phyloP scores from a whole-genome alignment of 306 rosid species.

The Cyamopsis tetragonoloba region DNA sequence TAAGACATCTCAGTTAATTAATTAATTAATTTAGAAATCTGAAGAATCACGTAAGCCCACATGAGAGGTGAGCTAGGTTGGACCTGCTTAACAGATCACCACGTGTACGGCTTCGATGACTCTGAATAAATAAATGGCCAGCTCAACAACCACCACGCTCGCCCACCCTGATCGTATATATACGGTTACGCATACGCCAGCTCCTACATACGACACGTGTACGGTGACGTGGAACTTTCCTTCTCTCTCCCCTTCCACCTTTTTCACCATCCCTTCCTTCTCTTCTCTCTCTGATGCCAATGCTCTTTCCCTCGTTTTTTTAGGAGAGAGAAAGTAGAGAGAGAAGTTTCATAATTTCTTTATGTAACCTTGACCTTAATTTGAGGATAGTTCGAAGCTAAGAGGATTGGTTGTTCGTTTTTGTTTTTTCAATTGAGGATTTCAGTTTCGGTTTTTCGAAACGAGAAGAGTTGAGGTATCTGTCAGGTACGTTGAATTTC shows the following conservation, averaged over 20 bases:
- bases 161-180: conserved; percentile 23
- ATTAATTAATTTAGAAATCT: background rate
- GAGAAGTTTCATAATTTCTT: conserved; percentile 25
- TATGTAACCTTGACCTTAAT: background rate
- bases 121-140: conserved; percentile 46
- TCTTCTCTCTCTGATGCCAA: conserved; percentile 24
- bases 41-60: conserved; percentile 53
- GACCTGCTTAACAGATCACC: conserved; percentile 25
- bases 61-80: conserved; percentile 44
- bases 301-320: conserved; percentile 31
- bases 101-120: conserved; percentile 54
- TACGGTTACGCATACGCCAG: conserved; percentile 38
- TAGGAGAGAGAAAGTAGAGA: conserved; percentile 49
- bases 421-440: background rate
- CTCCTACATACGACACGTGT: conserved; percentile 66
- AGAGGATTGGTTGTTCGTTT: background rate
- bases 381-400: conserved; percentile 28
- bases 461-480: conserved; percentile 10
- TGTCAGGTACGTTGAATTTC: conserved; percentile 51
- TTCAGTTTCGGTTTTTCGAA: background rate
- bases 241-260: conserved; percentile 29
- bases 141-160: conserved; percentile 60
- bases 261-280: conserved; percentile 26
- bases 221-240: conserved; percentile 68
- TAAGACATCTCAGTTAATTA: background rate